Evolutionary conservation across 805 yeast genomes (phyloP), one percentile per base, ranked within the genome.

Genomic region (Candida tallmaniae): DNA sequence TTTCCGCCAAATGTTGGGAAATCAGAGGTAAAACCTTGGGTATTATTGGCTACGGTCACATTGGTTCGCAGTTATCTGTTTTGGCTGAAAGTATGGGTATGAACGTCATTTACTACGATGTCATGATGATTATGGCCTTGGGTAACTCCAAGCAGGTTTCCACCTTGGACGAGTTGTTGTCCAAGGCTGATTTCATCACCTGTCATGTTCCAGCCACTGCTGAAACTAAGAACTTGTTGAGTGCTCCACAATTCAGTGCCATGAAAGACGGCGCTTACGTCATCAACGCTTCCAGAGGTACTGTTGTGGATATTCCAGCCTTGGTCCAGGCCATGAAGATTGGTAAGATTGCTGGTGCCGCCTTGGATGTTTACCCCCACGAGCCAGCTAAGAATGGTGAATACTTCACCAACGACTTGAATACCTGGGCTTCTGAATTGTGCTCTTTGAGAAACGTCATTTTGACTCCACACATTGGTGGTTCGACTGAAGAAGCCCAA

Each of bases 401-500:
- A 45, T 80, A 75, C 42, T 93, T 89, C 69, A 68, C 56, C 51
- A 73, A 83, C 58, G 73, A 74, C 27, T 73, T 93, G 57, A 90
- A 90, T 66, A 49, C 68, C 27, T 93, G 96, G 89, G 75, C 84
- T 43, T 70, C 85, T 22, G 96, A 89, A 58, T 74, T 93, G 50
- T 74, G 79, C 48, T 68, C 83, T 8, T 74, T 88, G 58, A 79
- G 89, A 67, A 93, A 93, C 65, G 78, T 90, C 42, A 88, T 93
- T 46, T 74, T 93, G 54, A 82, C 97, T 36, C 98, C 98, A 22
- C 98, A 93, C 59, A 93, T 93, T 50, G 98, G 98, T 67, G 98
- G 98, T 48, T 88, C 97, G 33, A 93, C 98, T 31, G 97, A 90
- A 65, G 98, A 93, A 72, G 98, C 98, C 24, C 98, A 93, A 74